These are phyloP conservation scores for Paraurostyla sp. DNA, from an alignment of 73 alveolate genomes.

Conservation along the genomic window DNA sequence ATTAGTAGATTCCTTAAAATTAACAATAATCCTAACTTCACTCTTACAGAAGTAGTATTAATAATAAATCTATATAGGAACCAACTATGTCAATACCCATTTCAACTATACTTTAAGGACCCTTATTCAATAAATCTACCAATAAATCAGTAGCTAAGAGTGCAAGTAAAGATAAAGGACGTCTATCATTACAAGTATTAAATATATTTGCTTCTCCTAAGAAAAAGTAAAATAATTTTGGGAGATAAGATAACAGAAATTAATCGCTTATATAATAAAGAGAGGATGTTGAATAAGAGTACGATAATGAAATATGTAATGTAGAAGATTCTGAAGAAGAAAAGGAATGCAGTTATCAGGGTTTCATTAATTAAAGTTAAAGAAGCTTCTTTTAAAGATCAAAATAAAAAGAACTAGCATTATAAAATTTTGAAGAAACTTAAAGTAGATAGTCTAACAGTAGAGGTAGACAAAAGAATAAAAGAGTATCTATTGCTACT, in stretches of 20 bases:
- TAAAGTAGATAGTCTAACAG: too few relatives aligned
- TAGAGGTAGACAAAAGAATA: too few relatives aligned
- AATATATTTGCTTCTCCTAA: not conserved
- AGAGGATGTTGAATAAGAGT: not conserved
- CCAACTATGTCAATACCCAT: not conserved
- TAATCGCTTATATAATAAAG: not conserved
- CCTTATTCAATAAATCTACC: not conserved
- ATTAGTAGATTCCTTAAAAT: too few relatives aligned
- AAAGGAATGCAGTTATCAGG: not conserved
- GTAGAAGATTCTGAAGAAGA: not conserved
- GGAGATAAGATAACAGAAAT: not conserved
- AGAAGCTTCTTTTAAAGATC: not conserved
- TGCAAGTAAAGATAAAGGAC: slow-evolving; percentile 4
- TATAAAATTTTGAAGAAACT: too few relatives aligned
- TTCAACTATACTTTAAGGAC: not conserved
- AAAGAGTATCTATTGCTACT: too few relatives aligned
- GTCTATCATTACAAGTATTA: not conserved
- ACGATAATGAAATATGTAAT: not conserved
- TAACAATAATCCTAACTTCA: too few relatives aligned
- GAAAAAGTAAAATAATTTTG: not conserved
- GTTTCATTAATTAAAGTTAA: not conserved
- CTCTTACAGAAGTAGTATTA: too few relatives aligned
- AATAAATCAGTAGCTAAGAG: not conserved
- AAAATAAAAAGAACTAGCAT: too few relatives aligned
- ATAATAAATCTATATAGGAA: too few relatives aligned